phyloP scores from a whole-genome alignment of 495 filamentous ascomycete species.

The Penicillium goetzii region DNA sequence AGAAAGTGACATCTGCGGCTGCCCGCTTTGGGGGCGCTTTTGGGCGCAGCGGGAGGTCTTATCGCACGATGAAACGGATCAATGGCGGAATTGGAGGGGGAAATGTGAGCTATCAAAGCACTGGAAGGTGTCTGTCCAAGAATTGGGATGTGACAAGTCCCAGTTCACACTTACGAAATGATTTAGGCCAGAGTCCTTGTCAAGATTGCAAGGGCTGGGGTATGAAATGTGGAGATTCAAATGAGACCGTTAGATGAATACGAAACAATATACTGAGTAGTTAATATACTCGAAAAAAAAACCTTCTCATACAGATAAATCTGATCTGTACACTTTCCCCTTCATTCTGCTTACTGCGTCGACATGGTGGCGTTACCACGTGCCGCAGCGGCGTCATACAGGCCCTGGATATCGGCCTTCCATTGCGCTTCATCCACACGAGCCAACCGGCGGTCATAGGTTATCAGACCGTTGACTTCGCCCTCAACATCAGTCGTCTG shows the following conservation, averaged over 20 bases:
- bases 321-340: not conserved
- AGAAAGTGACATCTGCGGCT: constrained; percentile 27
- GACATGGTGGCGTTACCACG: constrained; percentile 23
- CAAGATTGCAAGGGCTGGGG: not conserved
- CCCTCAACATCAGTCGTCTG: constrained; percentile 75
- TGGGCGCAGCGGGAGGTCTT: not conserved
- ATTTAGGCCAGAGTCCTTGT: constrained; percentile 3
- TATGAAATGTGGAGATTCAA: not conserved
- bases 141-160: constrained; percentile 13
- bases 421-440: constrained; percentile 61
- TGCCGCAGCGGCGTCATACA: constrained; percentile 57
- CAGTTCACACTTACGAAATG: not conserved
- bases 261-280: not conserved
- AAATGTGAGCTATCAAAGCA: constrained; percentile 11
- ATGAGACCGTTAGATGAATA: not conserved
- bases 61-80: not conserved
- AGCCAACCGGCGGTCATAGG: constrained; percentile 63
- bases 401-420: constrained; percentile 59
- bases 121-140: not conserved
- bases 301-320: not conserved
- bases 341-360: not conserved
- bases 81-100: not conserved
- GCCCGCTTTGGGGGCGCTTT: not conserved
- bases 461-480: constrained; percentile 72
- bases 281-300: not conserved